Evolutionary conservation across 2,329 filamentous ascomycete species (phyloP), one percentile per base, ranked within the genome.

Genomic region (Fusarium clavum): DNA sequence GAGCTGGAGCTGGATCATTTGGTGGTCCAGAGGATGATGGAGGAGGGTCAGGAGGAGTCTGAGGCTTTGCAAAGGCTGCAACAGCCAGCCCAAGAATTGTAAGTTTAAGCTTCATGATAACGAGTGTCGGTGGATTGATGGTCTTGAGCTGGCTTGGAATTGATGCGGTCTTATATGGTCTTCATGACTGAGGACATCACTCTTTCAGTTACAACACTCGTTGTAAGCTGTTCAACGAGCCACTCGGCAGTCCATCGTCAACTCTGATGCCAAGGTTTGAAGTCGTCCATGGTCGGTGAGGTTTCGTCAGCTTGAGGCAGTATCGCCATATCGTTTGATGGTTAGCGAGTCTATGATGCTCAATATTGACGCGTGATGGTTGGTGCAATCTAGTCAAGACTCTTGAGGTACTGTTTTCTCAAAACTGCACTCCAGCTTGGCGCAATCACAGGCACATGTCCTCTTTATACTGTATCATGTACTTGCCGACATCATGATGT

Each of bases 41-140:
- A 22, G 30, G 30, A 16, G 48, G 69, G 7, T 65, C 59, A 8
- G 64, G 57, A 25, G 72, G 56, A 57, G 70, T 58, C 43, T 77
- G 71, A 32, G 77, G 69, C 57, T 76, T 73, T 20, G 75, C 72
- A 54, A 71, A 27, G 48, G 63, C 73, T 14, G 77, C 18, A n/a
- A 63, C 53, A n/a, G 64, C 66, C 48, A 79, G 45, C 10, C 63
- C 55, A 18, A 76, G 38, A 20, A 77, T 40, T 12, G 61, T 52
- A 5, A 75, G 34, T 24, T 71, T 45, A n/a, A 75, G 24, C 63
- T 75, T 78, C 78, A 80, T 79, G 27, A 29, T 72, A 46, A 51
- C 43, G 40, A 59, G 49, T 40, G 53, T 57, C 20, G 41, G 22
- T 24, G 22, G 49, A 43, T 53, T 49, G 57, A 29, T 51, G 41